Evolutionary conservation across 768 basidiomycete genomes (phyloP).

Genomic region (Suillus paluster): DNA sequence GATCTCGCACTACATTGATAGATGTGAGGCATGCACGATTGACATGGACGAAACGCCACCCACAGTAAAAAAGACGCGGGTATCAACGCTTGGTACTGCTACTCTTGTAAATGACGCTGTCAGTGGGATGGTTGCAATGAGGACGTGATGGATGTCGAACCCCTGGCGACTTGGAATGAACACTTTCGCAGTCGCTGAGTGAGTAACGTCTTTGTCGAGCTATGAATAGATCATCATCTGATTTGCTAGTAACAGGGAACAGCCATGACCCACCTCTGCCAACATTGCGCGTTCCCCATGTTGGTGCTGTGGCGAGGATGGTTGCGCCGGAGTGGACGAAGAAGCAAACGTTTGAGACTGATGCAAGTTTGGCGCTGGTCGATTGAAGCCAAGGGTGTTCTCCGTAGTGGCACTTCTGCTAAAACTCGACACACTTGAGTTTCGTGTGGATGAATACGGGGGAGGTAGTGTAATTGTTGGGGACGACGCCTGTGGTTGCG

Average conservation of each 20-base stretch:
- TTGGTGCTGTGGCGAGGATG: not conserved
- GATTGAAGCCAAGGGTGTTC: not conserved
- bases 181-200: slow-evolving; percentile 15
- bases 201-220: slow-evolving; percentile 18
- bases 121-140: slow-evolving; percentile 27
- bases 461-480: not conserved
- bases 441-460: not conserved
- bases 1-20: slow-evolving; percentile 23
- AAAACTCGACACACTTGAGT: not conserved
- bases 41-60: not conserved
- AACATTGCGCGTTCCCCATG: not conserved
- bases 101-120: slow-evolving; percentile 27
- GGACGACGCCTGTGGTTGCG: not conserved
- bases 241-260: not conserved
- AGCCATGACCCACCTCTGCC: not conserved
- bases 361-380: not conserved
- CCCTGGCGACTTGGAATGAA: slow-evolving; percentile 18
- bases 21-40: not conserved
- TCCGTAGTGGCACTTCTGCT: not conserved
- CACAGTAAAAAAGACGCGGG: slow-evolving; percentile 26
- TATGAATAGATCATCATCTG: not conserved
- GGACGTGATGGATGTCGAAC: slow-evolving; percentile 16
- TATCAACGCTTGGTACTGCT: slow-evolving; percentile 22
- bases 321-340: not conserved
- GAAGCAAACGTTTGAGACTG: not conserved